Evolutionary conservation across 306 rosid genomes (phyloP).

Genomic region (Acacia acuminata): DNA sequence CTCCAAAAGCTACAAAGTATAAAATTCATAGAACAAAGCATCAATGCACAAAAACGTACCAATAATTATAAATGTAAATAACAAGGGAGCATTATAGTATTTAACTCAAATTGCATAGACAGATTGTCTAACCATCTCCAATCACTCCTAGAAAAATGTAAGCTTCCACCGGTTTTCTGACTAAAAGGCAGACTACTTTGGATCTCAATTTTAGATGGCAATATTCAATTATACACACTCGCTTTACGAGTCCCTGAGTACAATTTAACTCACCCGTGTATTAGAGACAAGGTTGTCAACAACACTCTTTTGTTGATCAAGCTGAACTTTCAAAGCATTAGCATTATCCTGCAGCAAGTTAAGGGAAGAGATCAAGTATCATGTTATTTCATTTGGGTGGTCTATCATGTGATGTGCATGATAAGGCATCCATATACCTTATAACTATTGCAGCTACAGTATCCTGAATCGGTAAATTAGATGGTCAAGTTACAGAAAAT

Average conservation of each 20-base stretch:
- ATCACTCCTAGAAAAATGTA: constrained; percentile 16
- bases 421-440: constrained; percentile 15
- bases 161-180: background rate
- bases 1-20: constrained; percentile 74
- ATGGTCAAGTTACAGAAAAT: constrained; percentile 25
- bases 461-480: constrained; percentile 23
- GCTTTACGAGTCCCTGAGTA: background rate
- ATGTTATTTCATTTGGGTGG: background rate
- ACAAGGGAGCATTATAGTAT: background rate
- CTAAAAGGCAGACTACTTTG: background rate
- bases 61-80: background rate
- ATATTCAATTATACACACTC: background rate
- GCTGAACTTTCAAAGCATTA: constrained; percentile 81
- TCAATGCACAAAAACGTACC: constrained; percentile 12
- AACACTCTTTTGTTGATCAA: constrained; percentile 92
- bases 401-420: constrained; percentile 2
- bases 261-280: constrained; percentile 66
- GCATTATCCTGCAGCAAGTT: constrained; percentile 84
- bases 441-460: constrained; percentile 19
- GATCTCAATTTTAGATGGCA: constrained; percentile 18
- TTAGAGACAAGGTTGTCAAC: constrained; percentile 94
- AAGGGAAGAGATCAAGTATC: constrained; percentile 23
- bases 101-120: background rate
- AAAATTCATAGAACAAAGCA: constrained; percentile 20
- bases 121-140: constrained; percentile 25